A percentile compares a stretch with the other conserved stretches of the same genome.
Conservation (phyloP, 192 early-diverging fungal genomes). For the Backusella tuberculispora region DNA sequence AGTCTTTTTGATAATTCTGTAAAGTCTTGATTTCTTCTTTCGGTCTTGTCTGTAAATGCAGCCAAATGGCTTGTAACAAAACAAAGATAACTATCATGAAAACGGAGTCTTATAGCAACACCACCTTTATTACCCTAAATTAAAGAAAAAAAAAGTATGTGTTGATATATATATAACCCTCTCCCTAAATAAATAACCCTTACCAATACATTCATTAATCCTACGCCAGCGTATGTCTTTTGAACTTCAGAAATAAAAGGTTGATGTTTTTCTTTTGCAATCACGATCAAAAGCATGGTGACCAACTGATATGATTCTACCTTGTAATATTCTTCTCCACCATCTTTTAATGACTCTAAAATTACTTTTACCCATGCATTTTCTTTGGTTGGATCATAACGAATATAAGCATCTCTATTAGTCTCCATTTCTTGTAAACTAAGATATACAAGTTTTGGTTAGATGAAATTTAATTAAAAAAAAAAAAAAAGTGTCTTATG, state of each 20-base stretch:
- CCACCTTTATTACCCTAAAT: constrained; percentile 94
- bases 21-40: constrained; percentile 90
- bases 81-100: constrained; percentile 79
- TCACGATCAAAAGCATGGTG: constrained; percentile 87
- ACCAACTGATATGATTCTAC: constrained; percentile 84
- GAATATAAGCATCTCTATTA: constrained; percentile 83
- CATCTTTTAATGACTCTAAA: constrained; percentile 61
- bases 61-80: constrained; percentile 94
- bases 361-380: constrained; percentile 80
- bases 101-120: constrained; percentile 77
- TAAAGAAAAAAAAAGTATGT: background rate
- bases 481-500: background rate
- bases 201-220: constrained; percentile 80
- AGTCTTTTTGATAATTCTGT: constrained; percentile 79
- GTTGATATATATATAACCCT: background rate
- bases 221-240: constrained; percentile 76
- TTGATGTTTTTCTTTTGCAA: constrained; percentile 58
- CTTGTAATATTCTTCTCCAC: constrained; percentile 61
- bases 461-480: constrained; percentile 12
- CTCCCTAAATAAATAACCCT: background rate
- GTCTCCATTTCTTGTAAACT: constrained; percentile 95
- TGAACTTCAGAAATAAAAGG: constrained; percentile 65
- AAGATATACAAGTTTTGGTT: constrained; percentile 8
- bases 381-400: constrained; percentile 79
- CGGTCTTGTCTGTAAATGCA: constrained; percentile 75